Conservation (phyloP, 192 early-diverging fungal genomes). For the Coemansia sp. region DNA sequence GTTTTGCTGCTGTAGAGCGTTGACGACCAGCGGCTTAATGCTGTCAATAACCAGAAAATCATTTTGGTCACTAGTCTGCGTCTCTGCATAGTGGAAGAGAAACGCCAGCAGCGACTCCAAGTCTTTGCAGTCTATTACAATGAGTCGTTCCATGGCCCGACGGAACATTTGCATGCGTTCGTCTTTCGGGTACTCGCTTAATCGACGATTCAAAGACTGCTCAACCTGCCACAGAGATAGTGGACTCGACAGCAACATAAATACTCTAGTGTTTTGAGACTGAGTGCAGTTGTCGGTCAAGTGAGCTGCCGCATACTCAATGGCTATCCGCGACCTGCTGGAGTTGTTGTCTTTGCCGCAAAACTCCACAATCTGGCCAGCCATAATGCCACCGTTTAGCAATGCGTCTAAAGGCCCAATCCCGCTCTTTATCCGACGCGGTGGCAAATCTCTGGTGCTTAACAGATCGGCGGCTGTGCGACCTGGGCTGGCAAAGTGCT, state of each 20-base stretch:
- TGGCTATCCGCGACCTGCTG: constrained; percentile 21
- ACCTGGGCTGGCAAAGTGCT: constrained; percentile 33
- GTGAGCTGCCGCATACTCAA: constrained; percentile 38
- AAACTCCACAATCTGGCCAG: constrained; percentile 32
- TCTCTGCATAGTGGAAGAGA: constrained; percentile 31
- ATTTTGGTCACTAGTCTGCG: neutral
- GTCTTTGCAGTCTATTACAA: constrained; percentile 32
- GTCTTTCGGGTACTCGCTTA: constrained; percentile 1
- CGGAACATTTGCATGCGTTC: constrained; percentile 6
- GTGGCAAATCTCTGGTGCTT: neutral
- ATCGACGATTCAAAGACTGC: constrained; percentile 9
- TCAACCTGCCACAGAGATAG: constrained; percentile 34
- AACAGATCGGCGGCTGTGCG: constrained; percentile 25
- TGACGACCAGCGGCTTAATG: constrained; percentile 31
- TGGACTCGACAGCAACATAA: constrained; percentile 32
- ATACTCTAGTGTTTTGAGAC: constrained; percentile 9
- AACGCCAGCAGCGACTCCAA: constrained; percentile 34
- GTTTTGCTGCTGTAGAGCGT: constrained; percentile 19
- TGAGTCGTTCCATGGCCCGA: constrained; percentile 30
- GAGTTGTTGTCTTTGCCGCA: constrained; percentile 18
- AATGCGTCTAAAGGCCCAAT: constrained; percentile 28
- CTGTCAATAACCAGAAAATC: constrained; percentile 43
- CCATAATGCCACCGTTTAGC: constrained; percentile 23
- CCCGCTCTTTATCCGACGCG: constrained; percentile 17
- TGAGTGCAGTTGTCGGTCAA: constrained; percentile 8